These are phyloP conservation scores for Auriculariales sp. DNA, from an alignment of 768 basidiomycete genomes.

Conservation along the genomic window DNA sequence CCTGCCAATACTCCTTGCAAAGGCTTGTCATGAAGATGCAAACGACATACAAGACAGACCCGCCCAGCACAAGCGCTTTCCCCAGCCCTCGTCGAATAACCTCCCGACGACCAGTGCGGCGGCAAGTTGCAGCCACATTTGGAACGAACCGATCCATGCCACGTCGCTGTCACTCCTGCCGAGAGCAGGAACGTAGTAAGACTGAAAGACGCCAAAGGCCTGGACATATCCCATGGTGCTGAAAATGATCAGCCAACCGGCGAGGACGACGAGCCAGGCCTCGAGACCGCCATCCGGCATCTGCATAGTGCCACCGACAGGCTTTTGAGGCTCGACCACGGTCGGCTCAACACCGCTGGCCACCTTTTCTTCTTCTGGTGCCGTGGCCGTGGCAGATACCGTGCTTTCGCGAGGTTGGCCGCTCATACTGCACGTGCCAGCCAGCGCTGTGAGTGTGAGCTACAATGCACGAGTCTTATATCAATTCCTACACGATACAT, in stretches of 20 bases:
- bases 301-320: too few relatives aligned
- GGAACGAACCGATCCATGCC: constrained; percentile 8
- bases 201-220: not conserved
- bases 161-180: constrained; percentile 1
- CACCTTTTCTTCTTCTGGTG: too few relatives aligned
- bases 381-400: too few relatives aligned
- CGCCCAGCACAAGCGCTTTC: not conserved
- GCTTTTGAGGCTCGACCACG: too few relatives aligned
- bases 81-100: constrained; percentile 7
- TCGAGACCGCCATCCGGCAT: not conserved
- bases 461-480: too few relatives aligned
- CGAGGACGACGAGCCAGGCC: not conserved
- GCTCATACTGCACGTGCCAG: too few relatives aligned
- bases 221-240: not conserved
- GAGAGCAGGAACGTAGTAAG: not conserved
- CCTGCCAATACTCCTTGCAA: not conserved
- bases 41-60: constrained; percentile 3
- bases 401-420: too few relatives aligned
- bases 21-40: not conserved
- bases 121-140: constrained; percentile 4
- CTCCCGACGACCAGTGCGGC: constrained; percentile 2
- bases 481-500: too few relatives aligned
- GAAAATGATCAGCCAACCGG: not conserved
- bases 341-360: too few relatives aligned
- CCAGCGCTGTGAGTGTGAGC: too few relatives aligned